phyloP scores from a whole-genome alignment of 1,284 basidiomycete genomes.

The Apiotrichum akiyoshidainum region DNA sequence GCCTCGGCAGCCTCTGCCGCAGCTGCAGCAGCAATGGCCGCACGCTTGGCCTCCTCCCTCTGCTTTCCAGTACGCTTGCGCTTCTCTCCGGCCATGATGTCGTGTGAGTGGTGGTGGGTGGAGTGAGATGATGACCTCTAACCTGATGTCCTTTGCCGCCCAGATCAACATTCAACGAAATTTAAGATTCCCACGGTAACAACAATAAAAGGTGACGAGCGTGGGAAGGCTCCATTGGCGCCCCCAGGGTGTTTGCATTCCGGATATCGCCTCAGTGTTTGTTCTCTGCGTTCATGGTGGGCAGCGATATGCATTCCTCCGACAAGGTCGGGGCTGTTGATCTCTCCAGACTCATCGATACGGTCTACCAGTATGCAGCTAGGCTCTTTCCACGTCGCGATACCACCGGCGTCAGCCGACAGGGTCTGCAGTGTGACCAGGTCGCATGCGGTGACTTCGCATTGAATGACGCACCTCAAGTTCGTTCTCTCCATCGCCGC shows the following conservation, averaged over 20 bases:
- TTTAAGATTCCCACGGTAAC: conserved; percentile 19
- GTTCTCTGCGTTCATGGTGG: too few relatives aligned
- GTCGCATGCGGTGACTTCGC: too few relatives aligned
- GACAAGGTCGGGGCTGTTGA: too few relatives aligned
- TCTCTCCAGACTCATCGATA: too few relatives aligned
- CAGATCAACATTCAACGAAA: conserved; percentile 4
- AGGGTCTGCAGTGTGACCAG: too few relatives aligned
- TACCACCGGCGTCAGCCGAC: too few relatives aligned
- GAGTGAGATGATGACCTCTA: not conserved
- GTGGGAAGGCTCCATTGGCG: not conserved
- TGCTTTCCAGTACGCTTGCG: conserved; percentile 48
- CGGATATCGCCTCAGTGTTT: too few relatives aligned
- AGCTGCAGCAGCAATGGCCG: conserved; percentile 28
- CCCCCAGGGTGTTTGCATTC: not conserved
- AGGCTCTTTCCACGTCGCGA: too few relatives aligned
- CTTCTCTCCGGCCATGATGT: conserved; percentile 30
- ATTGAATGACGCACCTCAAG: too few relatives aligned
- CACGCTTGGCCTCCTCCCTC: conserved; percentile 42
- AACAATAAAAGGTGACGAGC: not conserved
- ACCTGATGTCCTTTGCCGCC: not conserved
- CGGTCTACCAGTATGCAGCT: too few relatives aligned
- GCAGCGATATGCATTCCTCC: too few relatives aligned
- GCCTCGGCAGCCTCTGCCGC: conserved; percentile 20
- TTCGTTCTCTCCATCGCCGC: not conserved
- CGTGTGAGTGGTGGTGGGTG: conserved; percentile 7